Conservation (phyloP, 1,284 basidiomycete species). For the Leucoagaricus sp. region DNA sequence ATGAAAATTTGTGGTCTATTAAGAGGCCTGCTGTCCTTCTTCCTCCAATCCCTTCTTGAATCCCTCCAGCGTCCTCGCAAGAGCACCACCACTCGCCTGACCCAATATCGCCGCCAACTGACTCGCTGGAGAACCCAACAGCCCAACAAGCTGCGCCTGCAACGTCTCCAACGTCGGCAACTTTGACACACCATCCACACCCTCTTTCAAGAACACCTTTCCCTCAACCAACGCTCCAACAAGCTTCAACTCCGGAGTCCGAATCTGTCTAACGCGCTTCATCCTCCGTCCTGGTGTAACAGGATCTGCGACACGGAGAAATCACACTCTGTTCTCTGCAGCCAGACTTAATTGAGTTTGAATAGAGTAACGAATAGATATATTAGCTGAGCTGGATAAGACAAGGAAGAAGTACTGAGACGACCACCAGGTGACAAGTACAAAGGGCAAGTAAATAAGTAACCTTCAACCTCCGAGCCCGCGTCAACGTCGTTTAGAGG, state of each 20-base stretch:
- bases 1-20: slow-evolving; percentile 6
- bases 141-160: slow-evolving; percentile 72
- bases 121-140: slow-evolving; percentile 69
- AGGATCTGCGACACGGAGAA: slow-evolving; percentile 44
- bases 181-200: slow-evolving; percentile 61
- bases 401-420: no score
- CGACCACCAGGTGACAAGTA: no score
- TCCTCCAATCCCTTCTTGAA: slow-evolving; percentile 70
- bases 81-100: slow-evolving; percentile 71
- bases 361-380: slow-evolving; percentile 6
- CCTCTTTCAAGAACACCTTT: slow-evolving; percentile 58
- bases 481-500: slow-evolving; percentile 61
- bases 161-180: slow-evolving; percentile 73
- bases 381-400: neutral
- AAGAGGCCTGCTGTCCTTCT: slow-evolving; percentile 10
- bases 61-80: slow-evolving; percentile 78
- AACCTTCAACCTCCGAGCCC: neutral
- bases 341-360: slow-evolving; percentile 5
- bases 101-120: slow-evolving; percentile 71
- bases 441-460: slow-evolving; percentile 4
- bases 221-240: slow-evolving; percentile 78
- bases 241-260: slow-evolving; percentile 66
- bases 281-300: slow-evolving; percentile 65
- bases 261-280: slow-evolving; percentile 53
- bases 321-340: neutral